These are phyloP conservation scores for Termitomyces sp. DNA, from an alignment of 768 basidiomycete species.

Conservation along the genomic window DNA sequence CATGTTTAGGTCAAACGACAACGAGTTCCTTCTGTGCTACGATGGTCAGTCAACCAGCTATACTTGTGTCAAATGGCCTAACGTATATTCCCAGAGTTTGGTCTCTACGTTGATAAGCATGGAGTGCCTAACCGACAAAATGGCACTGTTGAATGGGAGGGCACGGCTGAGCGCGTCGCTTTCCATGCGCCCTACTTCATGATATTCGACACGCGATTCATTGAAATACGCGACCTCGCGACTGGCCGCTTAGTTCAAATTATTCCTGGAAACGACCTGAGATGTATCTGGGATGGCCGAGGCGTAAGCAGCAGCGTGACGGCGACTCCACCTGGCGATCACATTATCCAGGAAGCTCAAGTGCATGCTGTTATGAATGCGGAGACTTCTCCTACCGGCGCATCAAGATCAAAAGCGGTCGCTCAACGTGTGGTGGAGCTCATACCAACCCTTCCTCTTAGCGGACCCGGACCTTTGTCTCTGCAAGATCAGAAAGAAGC, in stretches of 20 bases:
- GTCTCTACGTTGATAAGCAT: conserved; percentile 90
- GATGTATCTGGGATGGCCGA: conserved; percentile 90
- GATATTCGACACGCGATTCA: conserved; percentile 87
- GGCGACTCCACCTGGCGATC: conserved; percentile 60
- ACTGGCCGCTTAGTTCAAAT: conserved; percentile 83
- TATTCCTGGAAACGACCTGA: conserved; percentile 77
- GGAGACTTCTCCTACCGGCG: conserved; percentile 36
- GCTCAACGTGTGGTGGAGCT: conserved; percentile 77
- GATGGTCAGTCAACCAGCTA: conserved; percentile 54
- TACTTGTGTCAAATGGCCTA: neutral
- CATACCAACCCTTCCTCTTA: conserved; percentile 69
- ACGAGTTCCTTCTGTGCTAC: conserved; percentile 92
- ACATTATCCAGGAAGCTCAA: conserved; percentile 67
- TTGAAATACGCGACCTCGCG: conserved; percentile 85
- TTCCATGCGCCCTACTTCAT: conserved; percentile 89
- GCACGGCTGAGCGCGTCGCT: conserved; percentile 83
- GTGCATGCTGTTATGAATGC: conserved; percentile 87
- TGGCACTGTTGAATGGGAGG: conserved; percentile 93
- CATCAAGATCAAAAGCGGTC: conserved; percentile 40
- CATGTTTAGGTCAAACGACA: conserved; percentile 90
- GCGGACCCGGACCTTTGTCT: conserved; percentile 34
- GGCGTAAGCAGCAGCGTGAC: conserved; percentile 51
- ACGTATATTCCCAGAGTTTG: conserved; percentile 60
- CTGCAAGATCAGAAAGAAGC: conserved; percentile 4
- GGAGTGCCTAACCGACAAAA: conserved; percentile 77